These are phyloP conservation scores for Populus trichocarpa DNA, from an alignment of 441 rosid genomes.

Conservation along the genomic window DNA sequence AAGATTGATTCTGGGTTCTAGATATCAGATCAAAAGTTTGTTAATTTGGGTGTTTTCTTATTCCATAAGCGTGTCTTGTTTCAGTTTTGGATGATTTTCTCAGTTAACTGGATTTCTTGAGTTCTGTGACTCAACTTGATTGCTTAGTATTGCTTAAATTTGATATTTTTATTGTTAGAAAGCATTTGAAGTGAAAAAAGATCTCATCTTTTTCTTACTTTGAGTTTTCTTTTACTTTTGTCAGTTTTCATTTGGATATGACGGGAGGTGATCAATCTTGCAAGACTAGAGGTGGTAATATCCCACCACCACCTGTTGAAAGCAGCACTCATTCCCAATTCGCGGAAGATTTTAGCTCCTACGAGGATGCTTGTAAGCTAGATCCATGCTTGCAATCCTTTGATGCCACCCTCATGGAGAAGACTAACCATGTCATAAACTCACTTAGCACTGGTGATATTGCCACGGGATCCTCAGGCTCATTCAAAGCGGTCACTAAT, in stretches of 20 bases:
- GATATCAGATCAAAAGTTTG: too few species aligned
- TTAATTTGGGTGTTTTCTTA: too few species aligned
- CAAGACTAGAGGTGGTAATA: constrained; percentile 24
- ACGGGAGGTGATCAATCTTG: constrained; percentile 44
- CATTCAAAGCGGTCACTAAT: too few species aligned
- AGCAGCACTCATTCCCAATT: constrained; percentile 32
- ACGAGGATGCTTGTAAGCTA: constrained; percentile 63
- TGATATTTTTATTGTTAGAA: not conserved
- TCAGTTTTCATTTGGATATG: constrained; percentile 24
- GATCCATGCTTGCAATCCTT: constrained; percentile 65
- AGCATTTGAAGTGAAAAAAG: not conserved
- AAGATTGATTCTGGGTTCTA: too few species aligned
- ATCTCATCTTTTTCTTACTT: not conserved
- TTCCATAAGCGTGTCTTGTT: too few species aligned
- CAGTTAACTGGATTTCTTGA: not conserved
- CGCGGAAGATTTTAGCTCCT: constrained; percentile 52
- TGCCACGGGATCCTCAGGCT: too few species aligned
- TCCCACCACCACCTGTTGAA: constrained; percentile 18
- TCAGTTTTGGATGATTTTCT: not conserved
- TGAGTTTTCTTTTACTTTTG: not conserved
- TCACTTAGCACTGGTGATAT: too few species aligned
- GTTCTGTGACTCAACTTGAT: not conserved
- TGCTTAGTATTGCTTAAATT: not conserved
- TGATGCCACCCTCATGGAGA: constrained; percentile 38
- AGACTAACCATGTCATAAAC: too few species aligned